Percentiles rank a stretch among this genome's conserved stretches.
Conservation (phyloP, 306 rosid genomes). For the Vachellia collinsii region DNA sequence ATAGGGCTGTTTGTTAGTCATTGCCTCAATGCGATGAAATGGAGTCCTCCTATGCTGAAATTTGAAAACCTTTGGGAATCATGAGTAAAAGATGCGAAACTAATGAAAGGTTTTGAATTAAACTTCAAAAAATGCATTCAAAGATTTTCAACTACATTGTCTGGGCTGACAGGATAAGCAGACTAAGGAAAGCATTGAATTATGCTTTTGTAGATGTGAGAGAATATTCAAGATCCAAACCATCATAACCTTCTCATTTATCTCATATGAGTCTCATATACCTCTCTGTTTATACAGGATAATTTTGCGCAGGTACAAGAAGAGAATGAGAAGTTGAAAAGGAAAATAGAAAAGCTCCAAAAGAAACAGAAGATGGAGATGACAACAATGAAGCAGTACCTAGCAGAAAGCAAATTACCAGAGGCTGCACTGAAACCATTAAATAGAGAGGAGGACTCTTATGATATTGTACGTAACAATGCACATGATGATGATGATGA, state of each 20-base stretch:
- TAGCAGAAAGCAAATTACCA: conserved; percentile 88
- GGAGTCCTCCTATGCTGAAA: neutral
- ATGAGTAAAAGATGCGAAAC: neutral
- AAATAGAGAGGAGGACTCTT: conserved; percentile 65
- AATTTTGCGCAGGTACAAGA: conserved; percentile 57
- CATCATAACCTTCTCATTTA: neutral
- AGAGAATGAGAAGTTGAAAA: conserved; percentile 77
- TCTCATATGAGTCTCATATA: neutral
- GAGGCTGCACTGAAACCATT: conserved; percentile 79
- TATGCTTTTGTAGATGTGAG: neutral
- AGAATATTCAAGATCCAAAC: neutral
- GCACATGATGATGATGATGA: conserved; percentile 67
- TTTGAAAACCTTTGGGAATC: neutral
- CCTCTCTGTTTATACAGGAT: conserved; percentile 57
- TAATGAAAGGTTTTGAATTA: neutral
- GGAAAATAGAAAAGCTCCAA: conserved; percentile 85
- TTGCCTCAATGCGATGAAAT: conserved; percentile 16
- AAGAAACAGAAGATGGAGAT: conserved; percentile 95
- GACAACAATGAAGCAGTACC: conserved; percentile 88
- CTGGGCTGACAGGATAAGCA: neutral
- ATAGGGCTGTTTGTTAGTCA: neutral
- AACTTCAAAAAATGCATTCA: neutral
- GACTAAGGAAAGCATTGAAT: neutral
- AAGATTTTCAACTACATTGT: no score
- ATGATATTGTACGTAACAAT: conserved; percentile 44